Evolutionary conservation across 2,329 filamentous ascomycete species (phyloP), one percentile per base, ranked within the genome.

Genomic region (Sporothrix pseudoabietina): DNA sequence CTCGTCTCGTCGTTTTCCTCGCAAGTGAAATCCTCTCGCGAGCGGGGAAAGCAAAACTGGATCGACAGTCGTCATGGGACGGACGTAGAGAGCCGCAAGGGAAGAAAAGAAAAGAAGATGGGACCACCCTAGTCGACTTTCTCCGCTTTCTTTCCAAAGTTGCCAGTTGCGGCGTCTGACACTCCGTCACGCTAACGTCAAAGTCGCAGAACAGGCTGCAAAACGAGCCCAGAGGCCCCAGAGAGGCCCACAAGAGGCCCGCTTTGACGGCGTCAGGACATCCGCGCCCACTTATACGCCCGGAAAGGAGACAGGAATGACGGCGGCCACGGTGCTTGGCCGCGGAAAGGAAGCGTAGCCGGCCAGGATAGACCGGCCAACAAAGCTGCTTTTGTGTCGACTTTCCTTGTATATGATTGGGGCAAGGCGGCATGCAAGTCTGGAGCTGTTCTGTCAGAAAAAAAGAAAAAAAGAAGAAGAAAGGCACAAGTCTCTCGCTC

Each of bases 21-120:
- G 52, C 7, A 2, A 9, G 57, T 39, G 22, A 57, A 16, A 14
- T 30, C 32, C 22, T n/a, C 9, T 22, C 9, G 32, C 57, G 32
- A 39, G 57, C 57, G 57, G 57, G 59, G 59, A 63, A 63, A 63
- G n/a, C 19, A 41, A 63, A 63, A 41, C 59, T 35, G 59, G 59
- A 35, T 16, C 35, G 35, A 35, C 35, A 35, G 35, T n/a, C 35
- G 59, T 22, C 59, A 41, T 63, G 19, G 7, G 57, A 41, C 35
- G 55, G 26, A 59, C 14, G 44, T 2, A 35, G 30, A 30, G n/a
- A 12, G 19, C 55, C 55, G 32, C 57, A 63, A 63, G 22, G 12
- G 47, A 52, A 52, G 47, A 35, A 35, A 63, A 63, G n/a, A 19
- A 47, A 12, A 19, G 44, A 47, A 12, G 19, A 32, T 59, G 12